phyloP scores from a whole-genome alignment of 169 alveolate species.

The Plasmodium malariae region DNA sequence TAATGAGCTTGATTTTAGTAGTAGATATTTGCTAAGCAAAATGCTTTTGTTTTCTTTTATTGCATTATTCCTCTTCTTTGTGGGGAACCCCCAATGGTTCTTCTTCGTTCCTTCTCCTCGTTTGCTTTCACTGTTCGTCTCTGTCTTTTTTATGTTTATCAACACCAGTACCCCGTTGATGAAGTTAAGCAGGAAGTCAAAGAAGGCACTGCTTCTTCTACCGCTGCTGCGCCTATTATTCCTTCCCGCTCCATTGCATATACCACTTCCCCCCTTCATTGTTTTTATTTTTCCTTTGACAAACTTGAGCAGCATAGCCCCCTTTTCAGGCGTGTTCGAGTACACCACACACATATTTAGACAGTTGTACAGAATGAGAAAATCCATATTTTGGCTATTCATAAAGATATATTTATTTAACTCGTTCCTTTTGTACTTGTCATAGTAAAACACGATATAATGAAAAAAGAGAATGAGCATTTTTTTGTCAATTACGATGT shows the following conservation, averaged over 20 bases:
- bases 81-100: not conserved
- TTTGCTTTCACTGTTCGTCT: not conserved
- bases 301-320: constrained; percentile 19
- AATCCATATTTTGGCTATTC: constrained; percentile 9
- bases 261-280: not conserved
- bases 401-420: constrained; percentile 17
- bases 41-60: not conserved
- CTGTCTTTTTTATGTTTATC: constrained; percentile 24
- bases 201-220: not conserved
- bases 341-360: constrained; percentile 22
- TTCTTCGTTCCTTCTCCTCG: not conserved
- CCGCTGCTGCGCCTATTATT: not conserved
- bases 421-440: constrained; percentile 33
- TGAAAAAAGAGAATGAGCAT: constrained; percentile 13
- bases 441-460: constrained; percentile 13
- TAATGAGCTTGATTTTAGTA: constrained; percentile 32
- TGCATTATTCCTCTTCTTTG: not conserved
- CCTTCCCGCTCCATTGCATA: not conserved
- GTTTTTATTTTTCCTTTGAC: not conserved
- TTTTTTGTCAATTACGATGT: not conserved
- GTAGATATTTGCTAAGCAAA: constrained; percentile 22
- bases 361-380: constrained; percentile 22
- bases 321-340: constrained; percentile 24
- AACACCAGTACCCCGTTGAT: constrained; percentile 20
- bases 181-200: constrained; percentile 34